A percentile compares a stretch with the other conserved stretches of the same genome.
These are phyloP conservation scores for Cardamine chenopodiifolia DNA, from an alignment of 345 rosid genomes.

Conservation along the genomic window DNA sequence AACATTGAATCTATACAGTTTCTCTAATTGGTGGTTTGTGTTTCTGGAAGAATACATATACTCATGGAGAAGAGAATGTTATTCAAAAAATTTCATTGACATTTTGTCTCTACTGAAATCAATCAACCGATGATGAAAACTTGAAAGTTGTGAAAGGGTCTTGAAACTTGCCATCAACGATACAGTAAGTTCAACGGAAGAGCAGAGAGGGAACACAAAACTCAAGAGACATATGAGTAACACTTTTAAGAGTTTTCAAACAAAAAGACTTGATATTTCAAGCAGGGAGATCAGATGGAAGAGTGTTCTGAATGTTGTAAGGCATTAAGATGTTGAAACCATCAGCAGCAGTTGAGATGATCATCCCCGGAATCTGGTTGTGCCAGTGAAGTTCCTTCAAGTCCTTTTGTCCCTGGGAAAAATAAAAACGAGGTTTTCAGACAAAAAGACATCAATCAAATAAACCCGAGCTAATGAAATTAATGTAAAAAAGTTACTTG, in stretches of 20 bases:
- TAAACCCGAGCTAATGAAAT: not conserved
- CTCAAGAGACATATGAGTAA: not conserved
- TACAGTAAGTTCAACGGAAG: not conserved
- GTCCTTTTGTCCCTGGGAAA: conserved; percentile 76
- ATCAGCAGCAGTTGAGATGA: conserved; percentile 77
- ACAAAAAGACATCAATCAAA: not conserved
- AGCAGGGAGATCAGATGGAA: conserved; percentile 56
- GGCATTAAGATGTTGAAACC: conserved; percentile 95
- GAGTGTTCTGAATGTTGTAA: conserved; percentile 81
- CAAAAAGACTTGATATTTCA: not conserved
- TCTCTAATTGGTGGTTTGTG: too few species aligned
- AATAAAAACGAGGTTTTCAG: not conserved
- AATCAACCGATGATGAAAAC: not conserved
- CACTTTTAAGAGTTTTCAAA: not conserved
- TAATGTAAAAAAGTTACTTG: conserved; percentile 54
- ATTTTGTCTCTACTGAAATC: not conserved
- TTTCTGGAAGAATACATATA: not conserved
- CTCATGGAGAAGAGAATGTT: not conserved
- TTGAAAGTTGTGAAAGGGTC: conserved; percentile 10
- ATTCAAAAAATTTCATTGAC: not conserved
- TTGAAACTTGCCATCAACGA: conserved; percentile 10
- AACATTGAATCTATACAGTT: too few species aligned
- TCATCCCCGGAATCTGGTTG: conserved; percentile 87
- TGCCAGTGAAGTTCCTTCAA: conserved; percentile 98
- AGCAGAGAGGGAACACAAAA: not conserved